Evolutionary conservation across 176 grass and related monocot species (phyloP), one percentile per base, ranked within the genome.

Genomic region (Aegilops bicornis): DNA sequence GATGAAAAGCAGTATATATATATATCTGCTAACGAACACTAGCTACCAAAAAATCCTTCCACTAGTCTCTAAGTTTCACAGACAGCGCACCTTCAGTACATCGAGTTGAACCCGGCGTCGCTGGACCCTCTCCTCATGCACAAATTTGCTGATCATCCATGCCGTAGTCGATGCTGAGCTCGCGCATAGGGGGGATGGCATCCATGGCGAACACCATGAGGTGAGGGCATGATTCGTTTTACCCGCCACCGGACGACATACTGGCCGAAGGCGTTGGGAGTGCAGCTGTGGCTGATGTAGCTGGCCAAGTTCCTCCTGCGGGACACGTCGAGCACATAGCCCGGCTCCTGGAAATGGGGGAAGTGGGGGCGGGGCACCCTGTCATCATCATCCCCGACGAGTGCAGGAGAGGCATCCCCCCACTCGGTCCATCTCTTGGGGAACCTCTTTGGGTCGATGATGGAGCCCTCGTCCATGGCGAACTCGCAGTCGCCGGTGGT

Each of bases 171-270:
- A 98, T 87, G 90, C 88, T 92, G 63, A 98, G 86, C 82, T 95
- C 96, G 30, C 90, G 84, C 87, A 98, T 86, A 7, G 96, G 93
- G 20, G 96, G 96, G 50, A 98, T 98, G 58, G 94, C 92, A 73
- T 98, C 96, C 91, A 94, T 91, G 56, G 96, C 86, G 61, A 96
- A 96, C 70, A 94, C 81, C 96, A 98, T 98, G 32, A 94, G 45
- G 76, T 92, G 91, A 79, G 96, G 93, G 82, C 58, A 92, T 1
- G 77, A 79, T 37, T 82, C 84, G 40, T 94, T 81, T 63, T 95
- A 87, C 13, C 89, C 91, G 54, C 90, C 88, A 73, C n/a, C 69
- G 84, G 17, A 92, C 16, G 15, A 98, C 87, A 71, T 82, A 88
- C 43, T 98, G 92, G 9, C 90, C 69, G 72, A 98, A 96, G 23